Evolutionary conservation across 306 rosid genomes (phyloP).

Genomic region (Vachellia collinsii): DNA sequence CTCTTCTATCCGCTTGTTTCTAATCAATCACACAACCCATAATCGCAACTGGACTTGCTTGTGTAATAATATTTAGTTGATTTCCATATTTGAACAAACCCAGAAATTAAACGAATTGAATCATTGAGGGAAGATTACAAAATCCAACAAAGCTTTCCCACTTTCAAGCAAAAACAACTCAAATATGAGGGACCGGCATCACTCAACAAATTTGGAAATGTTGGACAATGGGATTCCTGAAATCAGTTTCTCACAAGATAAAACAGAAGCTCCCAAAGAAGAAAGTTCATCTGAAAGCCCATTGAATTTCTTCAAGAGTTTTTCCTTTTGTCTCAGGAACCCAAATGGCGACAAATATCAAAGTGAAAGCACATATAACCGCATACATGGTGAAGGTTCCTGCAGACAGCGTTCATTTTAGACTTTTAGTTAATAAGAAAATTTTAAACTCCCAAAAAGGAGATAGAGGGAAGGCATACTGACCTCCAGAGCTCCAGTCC

Average conservation of each 20-base stretch:
- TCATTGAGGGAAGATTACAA: conserved; percentile 1
- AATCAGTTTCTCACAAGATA: conserved; percentile 24
- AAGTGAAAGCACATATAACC: conserved; percentile 62
- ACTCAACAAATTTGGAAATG: not conserved
- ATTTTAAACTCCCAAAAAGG: not conserved
- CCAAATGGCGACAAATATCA: conserved; percentile 69
- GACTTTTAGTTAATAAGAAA: conserved; percentile 33
- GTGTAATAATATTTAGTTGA: not conserved
- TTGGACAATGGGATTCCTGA: conserved; percentile 18
- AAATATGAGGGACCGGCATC: conserved; percentile 7
- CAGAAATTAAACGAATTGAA: conserved; percentile 38
- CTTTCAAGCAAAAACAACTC: conserved; percentile 14
- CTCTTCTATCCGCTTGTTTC: not conserved
- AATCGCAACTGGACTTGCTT: not conserved
- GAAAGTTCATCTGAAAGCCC: conserved; percentile 75
- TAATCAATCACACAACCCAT: not conserved
- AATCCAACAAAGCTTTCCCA: conserved; percentile 27
- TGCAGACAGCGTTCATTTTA: conserved; percentile 41
- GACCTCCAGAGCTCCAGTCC: conserved; percentile 90
- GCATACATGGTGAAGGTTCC: conserved; percentile 87
- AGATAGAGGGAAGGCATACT: conserved; percentile 25
- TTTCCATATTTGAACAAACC: conserved; percentile 6
- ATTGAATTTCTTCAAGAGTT: conserved; percentile 91
- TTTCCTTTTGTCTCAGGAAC: conserved; percentile 97
- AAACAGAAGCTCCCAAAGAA: conserved; percentile 15